Percentiles rank a stretch among this genome's conserved stretches.
Evolutionary conservation across 257 asterid genomes (phyloP).

Genomic region (Nicotiana obtusifolia): DNA sequence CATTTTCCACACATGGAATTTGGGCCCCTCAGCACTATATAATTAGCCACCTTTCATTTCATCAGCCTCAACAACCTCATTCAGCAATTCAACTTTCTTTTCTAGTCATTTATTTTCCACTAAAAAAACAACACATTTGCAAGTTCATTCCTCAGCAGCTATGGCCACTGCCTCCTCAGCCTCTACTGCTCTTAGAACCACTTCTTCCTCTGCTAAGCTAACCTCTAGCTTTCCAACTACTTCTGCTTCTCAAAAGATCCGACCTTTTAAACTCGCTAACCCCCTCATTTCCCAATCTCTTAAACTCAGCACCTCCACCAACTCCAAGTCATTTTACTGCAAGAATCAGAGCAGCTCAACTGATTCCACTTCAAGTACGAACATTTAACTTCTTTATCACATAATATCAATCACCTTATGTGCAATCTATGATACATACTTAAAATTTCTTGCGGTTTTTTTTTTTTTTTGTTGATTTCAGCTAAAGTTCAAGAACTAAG

Average conservation of each 20-base stretch:
- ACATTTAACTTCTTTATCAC: not conserved
- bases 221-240: conserved; percentile 22
- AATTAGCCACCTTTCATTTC: not conserved
- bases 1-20: not conserved
- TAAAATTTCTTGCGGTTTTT: no score
- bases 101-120: not conserved
- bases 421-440: not conserved
- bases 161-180: conserved; percentile 61
- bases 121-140: not conserved
- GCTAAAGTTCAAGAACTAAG: conserved; percentile 63
- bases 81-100: not conserved
- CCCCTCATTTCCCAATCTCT: conserved; percentile 36
- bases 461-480: conserved; percentile 6
- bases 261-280: conserved; percentile 25
- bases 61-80: not conserved
- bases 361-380: conserved; percentile 39
- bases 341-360: conserved; percentile 39
- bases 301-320: conserved; percentile 18
- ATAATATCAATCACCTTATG: not conserved
- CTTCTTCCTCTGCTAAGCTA: conserved; percentile 35
- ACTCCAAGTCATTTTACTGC: conserved; percentile 39
- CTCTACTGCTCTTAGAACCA: conserved; percentile 39
- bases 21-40: not conserved
- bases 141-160: not conserved
- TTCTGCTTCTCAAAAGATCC: conserved; percentile 21